Conservation (phyloP, 2,329 filamentous ascomycete species). For the Epichloe hybrida region DNA sequence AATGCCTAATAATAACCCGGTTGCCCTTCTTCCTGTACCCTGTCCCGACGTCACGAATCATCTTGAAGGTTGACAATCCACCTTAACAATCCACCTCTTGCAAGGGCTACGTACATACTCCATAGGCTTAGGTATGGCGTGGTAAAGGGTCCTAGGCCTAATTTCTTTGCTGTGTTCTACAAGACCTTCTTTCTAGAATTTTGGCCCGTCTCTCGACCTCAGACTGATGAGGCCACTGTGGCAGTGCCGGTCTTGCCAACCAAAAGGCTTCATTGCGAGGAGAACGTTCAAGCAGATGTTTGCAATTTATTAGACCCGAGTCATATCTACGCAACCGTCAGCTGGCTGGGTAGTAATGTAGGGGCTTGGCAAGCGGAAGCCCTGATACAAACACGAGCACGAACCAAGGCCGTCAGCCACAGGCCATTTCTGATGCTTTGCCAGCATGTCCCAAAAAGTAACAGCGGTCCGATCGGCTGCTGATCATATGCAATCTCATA, state of each 20-base stretch:
- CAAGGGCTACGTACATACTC: neutral
- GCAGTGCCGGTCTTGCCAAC: no score
- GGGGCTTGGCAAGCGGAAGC: neutral
- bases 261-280: no score
- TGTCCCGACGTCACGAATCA: neutral
- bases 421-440: neutral
- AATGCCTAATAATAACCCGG: neutral
- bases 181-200: neutral
- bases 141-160: neutral
- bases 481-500: neutral
- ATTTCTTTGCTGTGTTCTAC: no score
- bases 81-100: neutral
- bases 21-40: neutral
- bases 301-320: neutral
- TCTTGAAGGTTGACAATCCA: neutral
- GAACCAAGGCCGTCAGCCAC: neutral
- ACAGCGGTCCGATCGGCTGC: conserved; percentile 2
- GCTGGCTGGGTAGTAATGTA: neutral
- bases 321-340: neutral
- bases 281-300: neutral
- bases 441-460: neutral
- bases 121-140: no score
- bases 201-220: neutral
- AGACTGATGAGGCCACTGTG: no score
- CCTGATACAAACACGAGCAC: neutral